These are phyloP conservation scores for Fusarium compactum DNA, from an alignment of 2,329 filamentous ascomycete genomes.

Conservation along the genomic window DNA sequence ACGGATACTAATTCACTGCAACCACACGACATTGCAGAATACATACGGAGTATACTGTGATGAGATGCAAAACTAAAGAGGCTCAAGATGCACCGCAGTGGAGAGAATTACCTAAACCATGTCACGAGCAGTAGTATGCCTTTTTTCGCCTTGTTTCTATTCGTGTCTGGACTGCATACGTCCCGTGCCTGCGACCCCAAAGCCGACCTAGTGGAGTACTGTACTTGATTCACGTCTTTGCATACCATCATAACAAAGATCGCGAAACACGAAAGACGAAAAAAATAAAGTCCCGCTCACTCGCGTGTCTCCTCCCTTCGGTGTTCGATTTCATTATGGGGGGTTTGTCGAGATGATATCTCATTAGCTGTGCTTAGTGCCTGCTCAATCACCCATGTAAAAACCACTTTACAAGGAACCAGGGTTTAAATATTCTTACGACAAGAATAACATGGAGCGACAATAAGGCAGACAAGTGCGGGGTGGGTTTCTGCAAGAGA, in stretches of 20 bases:
- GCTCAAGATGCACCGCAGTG: not conserved
- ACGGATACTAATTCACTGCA: not conserved
- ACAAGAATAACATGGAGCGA: constrained; percentile 19
- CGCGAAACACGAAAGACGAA: constrained; percentile 12
- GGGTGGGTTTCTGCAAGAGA: constrained; percentile 26
- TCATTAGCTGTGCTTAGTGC: not conserved
- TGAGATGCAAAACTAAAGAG: not conserved
- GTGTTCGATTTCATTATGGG: not conserved
- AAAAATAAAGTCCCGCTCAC: not conserved
- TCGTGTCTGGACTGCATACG: constrained; percentile 26
- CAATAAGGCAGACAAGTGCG: constrained; percentile 23
- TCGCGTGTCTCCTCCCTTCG: not conserved
- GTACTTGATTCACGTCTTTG: constrained; percentile 30
- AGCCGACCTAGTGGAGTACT: constrained; percentile 39
- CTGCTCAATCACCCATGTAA: constrained; percentile 22
- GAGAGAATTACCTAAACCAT: constrained; percentile 3
- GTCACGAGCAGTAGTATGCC: constrained; percentile 2
- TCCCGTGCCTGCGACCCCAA: constrained; percentile 42
- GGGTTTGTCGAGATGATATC: constrained; percentile 6
- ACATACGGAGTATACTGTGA: no score
- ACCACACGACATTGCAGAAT: not conserved
- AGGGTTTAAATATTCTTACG: constrained; percentile 6
- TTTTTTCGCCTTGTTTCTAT: constrained; percentile 20
- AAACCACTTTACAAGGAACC: constrained; percentile 40
- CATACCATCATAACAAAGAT: constrained; percentile 27